Conservation (phyloP, 2,329 filamentous ascomycete genomes). For the Cordyceps pruinosa region DNA sequence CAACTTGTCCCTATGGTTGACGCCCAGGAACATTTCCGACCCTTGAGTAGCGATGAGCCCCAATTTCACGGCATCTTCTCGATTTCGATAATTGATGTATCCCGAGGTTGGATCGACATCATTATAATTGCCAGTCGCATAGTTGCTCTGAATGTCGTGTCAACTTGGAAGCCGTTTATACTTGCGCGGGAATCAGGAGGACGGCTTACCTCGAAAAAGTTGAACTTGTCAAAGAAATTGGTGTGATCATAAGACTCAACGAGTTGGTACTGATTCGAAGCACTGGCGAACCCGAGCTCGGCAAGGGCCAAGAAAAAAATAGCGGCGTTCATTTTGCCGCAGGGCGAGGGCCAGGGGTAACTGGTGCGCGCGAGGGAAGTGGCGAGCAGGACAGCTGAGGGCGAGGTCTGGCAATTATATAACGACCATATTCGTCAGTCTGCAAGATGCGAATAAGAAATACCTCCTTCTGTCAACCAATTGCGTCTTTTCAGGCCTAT, state of each 20-base stretch:
- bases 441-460: no score
- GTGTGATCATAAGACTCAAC: constrained; percentile 23
- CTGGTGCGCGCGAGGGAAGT: no score
- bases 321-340: no score
- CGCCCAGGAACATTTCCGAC: constrained; percentile 30
- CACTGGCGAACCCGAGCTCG: background rate
- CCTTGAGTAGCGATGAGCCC: constrained; percentile 25
- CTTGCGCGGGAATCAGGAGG: background rate
- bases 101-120: constrained; percentile 55
- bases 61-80: constrained; percentile 23
- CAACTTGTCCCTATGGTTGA: constrained; percentile 22
- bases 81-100: constrained; percentile 50
- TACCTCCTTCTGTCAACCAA: no score
- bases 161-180: background rate
- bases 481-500: no score
- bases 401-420: no score
- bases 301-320: background rate
- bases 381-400: no score
- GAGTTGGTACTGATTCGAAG: background rate
- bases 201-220: constrained; percentile 22
- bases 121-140: constrained; percentile 17
- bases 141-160: constrained; percentile 16
- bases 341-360: no score
- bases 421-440: no score
- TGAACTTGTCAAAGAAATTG: constrained; percentile 41